A percentile compares a stretch with the other conserved stretches of the same genome.
These are phyloP conservation scores for Fonsecaea pedrosoi DNA, from an alignment of 2,329 filamentous ascomycete species.

Conservation along the genomic window DNA sequence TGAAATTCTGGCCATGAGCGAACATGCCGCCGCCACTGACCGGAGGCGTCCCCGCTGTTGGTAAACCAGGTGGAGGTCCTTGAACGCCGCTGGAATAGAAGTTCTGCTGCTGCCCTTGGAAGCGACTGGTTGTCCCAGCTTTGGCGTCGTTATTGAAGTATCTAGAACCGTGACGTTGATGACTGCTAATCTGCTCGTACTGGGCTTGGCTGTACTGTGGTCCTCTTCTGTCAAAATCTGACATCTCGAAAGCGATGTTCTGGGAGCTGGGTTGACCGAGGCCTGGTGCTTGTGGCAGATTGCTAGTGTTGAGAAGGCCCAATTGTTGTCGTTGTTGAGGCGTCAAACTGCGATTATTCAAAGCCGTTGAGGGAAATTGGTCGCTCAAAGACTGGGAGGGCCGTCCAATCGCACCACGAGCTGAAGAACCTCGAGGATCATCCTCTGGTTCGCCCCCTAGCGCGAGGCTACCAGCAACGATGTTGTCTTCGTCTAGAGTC, in stretches of 20 bases:
- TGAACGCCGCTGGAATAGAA: constrained; percentile 87
- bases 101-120: constrained; percentile 57
- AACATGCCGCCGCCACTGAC: constrained; percentile 82
- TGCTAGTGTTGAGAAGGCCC: constrained; percentile 65
- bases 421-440: constrained; percentile 50
- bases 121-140: constrained; percentile 45
- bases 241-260: constrained; percentile 41
- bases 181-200: constrained; percentile 63
- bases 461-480: constrained; percentile 84
- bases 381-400: constrained; percentile 67
- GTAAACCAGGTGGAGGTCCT: constrained; percentile 91
- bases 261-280: constrained; percentile 51
- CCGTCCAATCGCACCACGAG: constrained; percentile 70
- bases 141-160: constrained; percentile 76
- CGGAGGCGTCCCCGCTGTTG: constrained; percentile 91
- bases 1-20: constrained; percentile 84
- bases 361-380: constrained; percentile 62
- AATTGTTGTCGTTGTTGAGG: constrained; percentile 79
- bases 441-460: constrained; percentile 94
- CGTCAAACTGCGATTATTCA: constrained; percentile 75
- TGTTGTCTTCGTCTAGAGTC: constrained; percentile 71
- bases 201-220: constrained; percentile 69
- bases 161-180: constrained; percentile 83
- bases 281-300: constrained; percentile 66
- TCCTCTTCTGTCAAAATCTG: constrained; percentile 62